Base-by-base conservation (phyloP, 768 basidiomycete species). In the Phlebiopsis flavidoalba region DNA sequence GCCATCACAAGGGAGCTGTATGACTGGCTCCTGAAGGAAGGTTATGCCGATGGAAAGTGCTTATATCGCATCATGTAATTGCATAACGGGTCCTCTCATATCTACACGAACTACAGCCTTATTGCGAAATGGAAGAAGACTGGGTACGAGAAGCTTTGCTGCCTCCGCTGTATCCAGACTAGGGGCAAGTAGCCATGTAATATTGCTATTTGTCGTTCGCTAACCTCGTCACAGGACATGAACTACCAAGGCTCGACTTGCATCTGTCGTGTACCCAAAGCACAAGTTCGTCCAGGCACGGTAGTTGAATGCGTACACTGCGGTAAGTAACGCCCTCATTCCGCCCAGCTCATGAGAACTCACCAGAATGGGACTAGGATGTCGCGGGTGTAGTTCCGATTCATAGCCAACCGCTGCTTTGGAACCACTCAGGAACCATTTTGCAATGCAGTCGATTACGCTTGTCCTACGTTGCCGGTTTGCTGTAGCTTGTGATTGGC, bases 61-160 rank as follows among this genome's bases (percentile, higher is more conserved):
- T 91, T 82, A 8, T 43, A 33, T 49, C 40, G 17, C 40, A 17
- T 17, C 40, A 43, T 17, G 40, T 3, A 12, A 4, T 43, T 17
- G 10, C 17, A 17, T 46, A 43, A 12, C 17, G 12, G 40, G 12
- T 17, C 33, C 7, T 11, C 1, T 10, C 11, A 10, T 36, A 53
- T 54, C 55, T 24, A 57, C 26, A 37, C 54, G 26, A 57, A 31
- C 26, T 17, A 12, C 65, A 98, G 95, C 71, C 76, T 98, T 71
- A 90, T 99, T 71, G 97, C 97, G 40, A 99, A 99, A 74, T 99
- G 97, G 97, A 98, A 98, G 80, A 99, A 98, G 76, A 79, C 87
- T 12, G 97, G 97, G 5, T 99, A 98, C 72, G 97, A 98, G 76
- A 99, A 98, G 72, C 79, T 99, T 7, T 99, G 97, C 72, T 99